phyloP scores from a whole-genome alignment of 305 asterid species.

The Rubia tinctorum region DNA sequence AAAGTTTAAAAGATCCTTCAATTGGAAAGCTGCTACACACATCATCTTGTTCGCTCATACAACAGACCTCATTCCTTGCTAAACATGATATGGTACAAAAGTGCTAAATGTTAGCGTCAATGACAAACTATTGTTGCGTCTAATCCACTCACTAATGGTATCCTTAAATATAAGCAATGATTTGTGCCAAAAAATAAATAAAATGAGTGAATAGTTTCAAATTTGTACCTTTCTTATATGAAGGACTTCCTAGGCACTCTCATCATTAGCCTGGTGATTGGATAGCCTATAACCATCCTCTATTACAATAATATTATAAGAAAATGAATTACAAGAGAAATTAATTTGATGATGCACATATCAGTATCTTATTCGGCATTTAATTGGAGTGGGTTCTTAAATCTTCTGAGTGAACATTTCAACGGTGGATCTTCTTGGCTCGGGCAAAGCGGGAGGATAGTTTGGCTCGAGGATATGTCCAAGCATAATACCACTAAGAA shows the following conservation, averaged over 20 bases:
- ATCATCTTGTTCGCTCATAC: too few relatives aligned
- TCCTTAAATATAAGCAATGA: background rate
- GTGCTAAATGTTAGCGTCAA: background rate
- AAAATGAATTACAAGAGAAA: background rate
- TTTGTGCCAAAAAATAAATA: too few relatives aligned
- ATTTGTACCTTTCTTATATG: background rate
- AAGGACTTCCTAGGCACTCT: conserved; percentile 18
- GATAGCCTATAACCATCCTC: conserved; percentile 16
- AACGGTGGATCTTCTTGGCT: conserved; percentile 10
- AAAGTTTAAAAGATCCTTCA: too few relatives aligned
- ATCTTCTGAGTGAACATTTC: background rate
- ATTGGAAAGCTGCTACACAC: too few relatives aligned
- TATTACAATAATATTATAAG: background rate
- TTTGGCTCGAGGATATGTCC: conserved; percentile 12
- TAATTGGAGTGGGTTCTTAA: background rate
- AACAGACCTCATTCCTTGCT: background rate
- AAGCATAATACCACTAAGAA: background rate
- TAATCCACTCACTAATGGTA: conserved; percentile 15
- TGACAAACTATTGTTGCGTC: conserved; percentile 10
- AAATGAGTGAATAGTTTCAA: too few relatives aligned
- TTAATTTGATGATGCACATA: background rate
- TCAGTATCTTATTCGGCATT: conserved; percentile 16
- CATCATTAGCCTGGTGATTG: conserved; percentile 23
- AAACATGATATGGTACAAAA: conserved; percentile 19
- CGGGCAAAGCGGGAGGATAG: background rate